Base-by-base conservation (phyloP, 768 basidiomycete species). In the Pleurotus eryngii region DNA sequence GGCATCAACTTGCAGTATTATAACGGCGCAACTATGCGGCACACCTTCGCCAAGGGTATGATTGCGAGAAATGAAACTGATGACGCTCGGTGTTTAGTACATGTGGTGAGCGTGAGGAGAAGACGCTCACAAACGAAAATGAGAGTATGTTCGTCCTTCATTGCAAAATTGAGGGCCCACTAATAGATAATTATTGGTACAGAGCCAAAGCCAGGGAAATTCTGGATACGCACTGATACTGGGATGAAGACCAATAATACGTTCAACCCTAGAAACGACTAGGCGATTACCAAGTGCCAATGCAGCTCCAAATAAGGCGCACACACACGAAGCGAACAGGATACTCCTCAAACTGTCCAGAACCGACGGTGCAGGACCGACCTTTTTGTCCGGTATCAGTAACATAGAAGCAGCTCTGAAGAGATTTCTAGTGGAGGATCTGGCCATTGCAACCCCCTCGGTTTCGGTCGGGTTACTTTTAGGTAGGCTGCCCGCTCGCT, bases 61-160 rank as follows among this genome's bases (percentile, higher is more conserved):
- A 95, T 95, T 7, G 92, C 84, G 43, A 91, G 70, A 67, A 94
- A 92, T 1, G 85, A 83, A 65, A 87, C 88, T 90, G 61, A 35
- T 46, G 4, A 14, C 24, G 42, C 27, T 7, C 24, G 59, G 12
- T 48, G 37, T 7, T 35, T 14, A 46, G 45, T 57, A 14, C 14
- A 50, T 42, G 38, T 39, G 54, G 39, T 46, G 49, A 47, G 22
- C 18, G 26, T 12, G 37, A 40, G 47, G 24, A 43, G 49, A 18
- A 42, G 12, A 18, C 4, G 77, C 89, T 64, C 64, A 91, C 91
- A 86, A 59, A 91, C 76, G 58, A 92, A 92, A 59, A 90, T 72
- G 12, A 90, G 70, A 5, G 84, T 89, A 63, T 89, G 69, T 58
- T 72, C 71, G 47, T 71, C 76, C 30, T 55, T 59, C 26, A 83